Evolutionary conservation across 331 rosid species (phyloP).

Genomic region (Acacia pycnantha): DNA sequence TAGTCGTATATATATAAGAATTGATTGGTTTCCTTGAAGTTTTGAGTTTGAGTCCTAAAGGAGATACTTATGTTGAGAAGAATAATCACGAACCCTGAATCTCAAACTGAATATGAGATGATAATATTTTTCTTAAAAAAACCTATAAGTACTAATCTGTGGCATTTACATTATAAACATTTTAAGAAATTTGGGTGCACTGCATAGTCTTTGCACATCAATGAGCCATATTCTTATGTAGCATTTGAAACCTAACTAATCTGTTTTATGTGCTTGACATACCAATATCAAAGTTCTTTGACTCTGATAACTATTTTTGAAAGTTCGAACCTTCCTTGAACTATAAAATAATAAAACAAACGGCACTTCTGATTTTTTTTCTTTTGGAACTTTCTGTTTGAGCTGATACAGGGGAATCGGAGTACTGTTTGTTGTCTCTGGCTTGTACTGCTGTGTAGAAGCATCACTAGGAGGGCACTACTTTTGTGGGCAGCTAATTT

Average conservation of each 20-base stretch:
- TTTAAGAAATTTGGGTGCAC: conserved; percentile 2
- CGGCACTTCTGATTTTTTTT: background rate
- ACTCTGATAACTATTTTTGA: background rate
- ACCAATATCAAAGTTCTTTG: background rate
- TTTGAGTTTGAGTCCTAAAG: too few species aligned
- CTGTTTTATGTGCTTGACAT: background rate
- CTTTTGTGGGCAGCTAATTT: conserved; percentile 9
- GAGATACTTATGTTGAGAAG: too few species aligned
- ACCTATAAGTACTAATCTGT: too few species aligned
- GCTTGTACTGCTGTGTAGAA: background rate
- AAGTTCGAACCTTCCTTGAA: background rate
- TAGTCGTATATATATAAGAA: too few species aligned
- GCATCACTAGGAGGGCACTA: background rate
- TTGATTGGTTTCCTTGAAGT: too few species aligned
- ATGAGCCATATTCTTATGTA: background rate
- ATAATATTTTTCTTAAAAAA: too few species aligned
- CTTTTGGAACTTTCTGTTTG: background rate
- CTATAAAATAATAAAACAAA: background rate
- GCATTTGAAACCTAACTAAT: background rate
- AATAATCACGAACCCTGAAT: too few species aligned
- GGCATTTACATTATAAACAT: too few species aligned
- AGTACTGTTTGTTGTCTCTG: background rate
- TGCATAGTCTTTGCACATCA: conserved; percentile 3
- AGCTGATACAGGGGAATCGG: background rate
- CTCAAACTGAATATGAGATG: too few species aligned